Base-by-base conservation (phyloP, 495 filamentous ascomycete genomes). In the Hyaloscypha variabilis region DNA sequence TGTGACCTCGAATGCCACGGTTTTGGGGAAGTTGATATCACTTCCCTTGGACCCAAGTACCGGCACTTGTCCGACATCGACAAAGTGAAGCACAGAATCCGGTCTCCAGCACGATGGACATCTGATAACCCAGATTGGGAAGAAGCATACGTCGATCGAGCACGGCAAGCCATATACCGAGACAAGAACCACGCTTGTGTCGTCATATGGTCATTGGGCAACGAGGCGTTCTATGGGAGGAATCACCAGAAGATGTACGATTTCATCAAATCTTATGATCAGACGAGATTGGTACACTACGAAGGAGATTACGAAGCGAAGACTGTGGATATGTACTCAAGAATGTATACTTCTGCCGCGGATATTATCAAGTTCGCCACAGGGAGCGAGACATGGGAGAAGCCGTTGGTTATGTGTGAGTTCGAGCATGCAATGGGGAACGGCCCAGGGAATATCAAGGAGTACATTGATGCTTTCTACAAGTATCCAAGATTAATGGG, bases 391-490 rank as follows among this genome's bases (percentile, higher is more conserved):
- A 58, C 52, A 10, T 84, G 79, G 77, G 69, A 77, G 26, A 85
- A 85, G 58, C 82, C 89, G 72, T 68, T 91, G 19, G 78, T 93
- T 13, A 73, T 91, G 53, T 91, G 89, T 64, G 90, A 92, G 69
- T 93, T 84, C 65, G 82, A 78, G 3, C 89, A 91, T 73, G 87
- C 90, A 1, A 91, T 92, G 89, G 90, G 90, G 0, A 92, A 91
- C 67, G 90, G 88, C 0, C 90, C 90, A 0, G 90, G 90, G 0
- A 83, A 77, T 1, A 76, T 91, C 26, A 80, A 85, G 58, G 90
- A 91, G 71, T 91, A 92, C 67, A 77, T 87, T n/a, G 83, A 91
- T 11, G 77, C 82, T 1, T 91, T 90, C 70, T 85, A 86, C 69
- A 82, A 82, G 57, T 79, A 89, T 61, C 85, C 80, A 3, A 77